Conservation (phyloP, 768 basidiomycete genomes). For the Hypholoma sublateritium region DNA sequence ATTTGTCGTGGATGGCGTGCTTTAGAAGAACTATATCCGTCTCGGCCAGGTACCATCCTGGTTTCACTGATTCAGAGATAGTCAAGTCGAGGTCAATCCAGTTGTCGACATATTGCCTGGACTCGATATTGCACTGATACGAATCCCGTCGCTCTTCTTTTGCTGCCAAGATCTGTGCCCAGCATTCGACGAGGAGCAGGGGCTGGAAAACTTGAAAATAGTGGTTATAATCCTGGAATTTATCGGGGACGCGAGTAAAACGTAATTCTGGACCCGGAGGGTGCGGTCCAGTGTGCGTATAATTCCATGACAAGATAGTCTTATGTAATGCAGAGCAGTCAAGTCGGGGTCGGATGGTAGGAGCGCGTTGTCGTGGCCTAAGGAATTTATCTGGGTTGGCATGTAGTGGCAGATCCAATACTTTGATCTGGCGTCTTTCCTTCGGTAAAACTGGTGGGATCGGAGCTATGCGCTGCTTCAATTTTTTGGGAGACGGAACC, state of each 20-base stretch:
- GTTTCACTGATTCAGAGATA: constrained; percentile 56
- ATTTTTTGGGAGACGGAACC: constrained; percentile 32
- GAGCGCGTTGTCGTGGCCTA: constrained; percentile 59
- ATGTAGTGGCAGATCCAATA: constrained; percentile 54
- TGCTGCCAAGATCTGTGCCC: constrained; percentile 82
- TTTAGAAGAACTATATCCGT: constrained; percentile 83
- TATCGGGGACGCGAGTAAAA: constrained; percentile 54
- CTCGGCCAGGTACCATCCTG: constrained; percentile 77
- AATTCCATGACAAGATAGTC: constrained; percentile 83
- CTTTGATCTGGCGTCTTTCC: constrained; percentile 64
- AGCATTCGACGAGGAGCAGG: constrained; percentile 83
- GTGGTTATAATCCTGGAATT: constrained; percentile 61
- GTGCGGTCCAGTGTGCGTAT: constrained; percentile 59
- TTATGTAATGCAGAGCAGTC: constrained; percentile 80
- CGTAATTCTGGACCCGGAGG: constrained; percentile 54
- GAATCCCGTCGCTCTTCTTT: constrained; percentile 62
- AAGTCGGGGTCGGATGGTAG: constrained; percentile 73
- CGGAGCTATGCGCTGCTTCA: constrained; percentile 51
- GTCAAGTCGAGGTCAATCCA: constrained; percentile 80
- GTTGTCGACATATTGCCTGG: constrained; percentile 73
- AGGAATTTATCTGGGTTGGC: constrained; percentile 43
- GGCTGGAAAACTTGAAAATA: constrained; percentile 83
- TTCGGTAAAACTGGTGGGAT: constrained; percentile 37
- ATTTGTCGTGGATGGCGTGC: constrained; percentile 50
- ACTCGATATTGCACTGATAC: constrained; percentile 63